phyloP scores from a whole-genome alignment of 345 rosid genomes.

The Linum tenue region DNA sequence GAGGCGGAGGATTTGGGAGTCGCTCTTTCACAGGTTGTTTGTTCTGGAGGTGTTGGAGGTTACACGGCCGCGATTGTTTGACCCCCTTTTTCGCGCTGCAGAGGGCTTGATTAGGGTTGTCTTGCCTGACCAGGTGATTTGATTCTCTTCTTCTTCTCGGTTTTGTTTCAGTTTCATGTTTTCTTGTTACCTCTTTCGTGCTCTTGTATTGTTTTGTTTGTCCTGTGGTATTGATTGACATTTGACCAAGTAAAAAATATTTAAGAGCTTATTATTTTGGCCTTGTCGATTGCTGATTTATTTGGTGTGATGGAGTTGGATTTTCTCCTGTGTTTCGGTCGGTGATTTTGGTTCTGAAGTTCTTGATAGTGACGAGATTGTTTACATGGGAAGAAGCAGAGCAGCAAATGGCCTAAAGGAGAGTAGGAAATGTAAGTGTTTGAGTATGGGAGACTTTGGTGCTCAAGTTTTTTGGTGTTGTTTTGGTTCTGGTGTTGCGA shows the following conservation, averaged over 20 bases:
- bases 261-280: background rate
- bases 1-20: constrained; percentile 19
- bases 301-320: background rate
- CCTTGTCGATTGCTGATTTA: background rate
- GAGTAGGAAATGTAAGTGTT: background rate
- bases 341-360: too few relatives aligned
- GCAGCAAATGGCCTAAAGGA: background rate
- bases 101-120: constrained; percentile 20
- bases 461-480: background rate
- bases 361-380: too few relatives aligned
- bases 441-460: too few relatives aligned
- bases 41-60: constrained; percentile 7
- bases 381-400: background rate
- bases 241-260: background rate
- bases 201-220: constrained; percentile 8
- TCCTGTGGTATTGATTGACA: constrained; percentile 3
- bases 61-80: constrained; percentile 6
- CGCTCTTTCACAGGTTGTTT: background rate
- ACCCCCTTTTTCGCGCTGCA: constrained; percentile 22
- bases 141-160: background rate
- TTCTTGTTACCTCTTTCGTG: background rate
- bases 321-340: background rate
- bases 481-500: background rate
- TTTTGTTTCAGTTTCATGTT: background rate
- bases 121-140: background rate